Base-by-base conservation (phyloP, 2,329 filamentous ascomycete species). In the Neofusicoccum sp. region DNA sequence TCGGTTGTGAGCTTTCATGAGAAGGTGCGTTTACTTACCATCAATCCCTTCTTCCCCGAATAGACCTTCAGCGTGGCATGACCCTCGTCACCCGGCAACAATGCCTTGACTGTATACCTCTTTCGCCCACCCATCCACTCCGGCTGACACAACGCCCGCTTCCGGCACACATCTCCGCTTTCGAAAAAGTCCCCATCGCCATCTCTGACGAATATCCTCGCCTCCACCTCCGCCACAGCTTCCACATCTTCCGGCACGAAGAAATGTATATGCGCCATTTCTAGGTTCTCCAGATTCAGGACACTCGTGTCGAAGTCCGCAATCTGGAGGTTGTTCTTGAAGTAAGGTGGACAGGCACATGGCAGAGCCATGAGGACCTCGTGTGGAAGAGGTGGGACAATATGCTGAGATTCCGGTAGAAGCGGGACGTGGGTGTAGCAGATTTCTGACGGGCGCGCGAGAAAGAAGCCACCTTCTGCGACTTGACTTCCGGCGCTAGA, bases 341-440 rank as follows among this genome's bases (percentile, higher is more conserved):
- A 99, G 73, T 90, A 98, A 0, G 90, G 84, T 3, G 95, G 91
- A 64, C 90, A 93, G 9, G 90, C 89, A 66, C 90, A 90, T 0
- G 95, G 95, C 6, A 99, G 81, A 54, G 93, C 90, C 62, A 97
- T 83, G 6, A 99, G 80, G 6, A 96, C 85, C 67, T 97, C 92
- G 62, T 92, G 89, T 3, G 91, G 87, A 26, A 97, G 86, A 0
- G 92, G 87, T 14, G 95, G 95, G 62, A 93, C 93, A 60, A 99
- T 88, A 70, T 98, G 95, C 73, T 99, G 95, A 69, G 98, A 93
- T 62, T 88, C 84, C 57, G 92, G 89, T 61, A 91, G 85, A 60
- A 96, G 85, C 4, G 95, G 93, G 24, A 99, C 88, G 74, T 99
- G 95, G 1, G 95, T 97, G 82, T 93, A 99, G 80, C 93, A 98